These are phyloP conservation scores for Sordariomycetes sp. DNA, from an alignment of 2,329 filamentous ascomycete species.

Conservation along the genomic window DNA sequence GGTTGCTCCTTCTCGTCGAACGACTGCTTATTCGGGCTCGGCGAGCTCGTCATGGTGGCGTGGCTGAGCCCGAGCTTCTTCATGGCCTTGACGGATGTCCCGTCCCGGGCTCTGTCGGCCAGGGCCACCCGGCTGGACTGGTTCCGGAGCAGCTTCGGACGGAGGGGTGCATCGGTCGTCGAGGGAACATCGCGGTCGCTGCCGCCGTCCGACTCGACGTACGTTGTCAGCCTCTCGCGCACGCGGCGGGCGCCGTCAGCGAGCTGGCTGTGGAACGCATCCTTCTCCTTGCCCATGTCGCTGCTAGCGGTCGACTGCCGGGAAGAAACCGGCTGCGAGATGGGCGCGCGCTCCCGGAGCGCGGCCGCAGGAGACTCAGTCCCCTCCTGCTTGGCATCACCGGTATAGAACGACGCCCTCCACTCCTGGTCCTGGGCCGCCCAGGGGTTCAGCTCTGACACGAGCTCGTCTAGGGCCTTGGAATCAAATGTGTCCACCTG, in stretches of 20 bases:
- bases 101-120: constrained; percentile 31
- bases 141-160: constrained; percentile 43
- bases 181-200: constrained; percentile 4
- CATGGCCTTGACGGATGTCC: constrained; percentile 36
- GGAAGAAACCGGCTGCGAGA: neutral
- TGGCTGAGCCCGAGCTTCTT: constrained; percentile 47
- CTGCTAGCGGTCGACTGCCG: neutral
- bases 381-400: neutral
- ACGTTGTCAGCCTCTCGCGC: constrained; percentile 59
- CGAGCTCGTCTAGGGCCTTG: constrained; percentile 16
- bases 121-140: constrained; percentile 59
- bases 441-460: constrained; percentile 29
- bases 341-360: neutral
- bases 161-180: constrained; percentile 12
- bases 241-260: constrained; percentile 58
- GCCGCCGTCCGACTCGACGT: constrained; percentile 44
- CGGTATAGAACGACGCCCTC: constrained; percentile 3
- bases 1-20: constrained; percentile 19
- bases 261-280: constrained; percentile 62
- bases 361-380: neutral
- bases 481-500: constrained; percentile 21
- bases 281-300: constrained; percentile 27
- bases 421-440: constrained; percentile 17
- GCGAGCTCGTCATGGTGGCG: constrained; percentile 23
- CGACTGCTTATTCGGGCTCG: constrained; percentile 16